Evolutionary conservation across 139 green algal species (phyloP).

Genomic region (Nannochloris sp.): DNA sequence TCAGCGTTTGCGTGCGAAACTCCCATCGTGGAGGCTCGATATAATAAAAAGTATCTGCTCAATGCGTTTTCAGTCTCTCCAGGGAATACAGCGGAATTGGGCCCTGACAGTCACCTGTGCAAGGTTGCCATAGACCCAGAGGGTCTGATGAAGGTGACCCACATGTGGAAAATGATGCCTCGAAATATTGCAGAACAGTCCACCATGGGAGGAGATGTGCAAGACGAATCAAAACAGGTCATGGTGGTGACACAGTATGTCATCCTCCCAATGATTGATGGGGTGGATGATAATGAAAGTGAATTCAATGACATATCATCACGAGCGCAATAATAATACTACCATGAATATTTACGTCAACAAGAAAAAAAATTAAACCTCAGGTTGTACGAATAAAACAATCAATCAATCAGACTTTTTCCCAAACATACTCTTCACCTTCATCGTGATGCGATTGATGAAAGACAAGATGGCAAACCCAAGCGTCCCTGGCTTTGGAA

Average conservation of each 20-base stretch:
- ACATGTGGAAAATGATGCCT: slow-evolving; percentile 16
- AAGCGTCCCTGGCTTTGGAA: slow-evolving; percentile 31
- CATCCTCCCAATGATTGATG: slow-evolving; percentile 10
- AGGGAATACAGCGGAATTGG: not conserved
- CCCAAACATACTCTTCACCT: slow-evolving; percentile 4
- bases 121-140: slow-evolving; percentile 16
- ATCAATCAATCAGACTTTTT: slow-evolving; percentile 13
- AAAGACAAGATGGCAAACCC: slow-evolving; percentile 8
- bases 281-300: not conserved
- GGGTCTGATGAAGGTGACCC: slow-evolving; percentile 19
- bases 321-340: not conserved
- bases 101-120: not conserved
- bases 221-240: not conserved
- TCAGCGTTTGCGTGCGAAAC: slow-evolving; percentile 2
- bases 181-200: too few relatives aligned
- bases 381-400: not conserved
- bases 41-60: slow-evolving; percentile 23
- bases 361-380: not conserved
- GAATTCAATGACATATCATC: not conserved
- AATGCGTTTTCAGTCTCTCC: slow-evolving; percentile 8
- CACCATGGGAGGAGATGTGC: too few relatives aligned
- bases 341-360: too few relatives aligned
- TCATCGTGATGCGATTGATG: slow-evolving; percentile 8
- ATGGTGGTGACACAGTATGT: slow-evolving; percentile 12
- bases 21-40: slow-evolving; percentile 4